Base-by-base conservation (phyloP, 768 basidiomycete species). In the Pulveroboletus ravenelii region DNA sequence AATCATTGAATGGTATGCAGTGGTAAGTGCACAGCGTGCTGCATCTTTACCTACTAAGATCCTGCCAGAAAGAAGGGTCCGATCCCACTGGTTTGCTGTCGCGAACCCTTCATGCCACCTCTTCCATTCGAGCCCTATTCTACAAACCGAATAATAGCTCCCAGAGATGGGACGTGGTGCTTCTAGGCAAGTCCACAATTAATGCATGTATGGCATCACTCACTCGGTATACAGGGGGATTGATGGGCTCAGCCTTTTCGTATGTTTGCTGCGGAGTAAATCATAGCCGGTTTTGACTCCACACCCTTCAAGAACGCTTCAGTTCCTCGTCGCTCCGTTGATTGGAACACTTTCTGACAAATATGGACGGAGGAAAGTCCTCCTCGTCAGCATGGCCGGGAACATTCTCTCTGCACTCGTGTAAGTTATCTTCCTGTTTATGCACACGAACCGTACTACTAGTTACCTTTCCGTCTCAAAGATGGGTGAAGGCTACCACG, bases 241-340 rank as follows among this genome's bases (percentile, higher is more conserved):
- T 95, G 36, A 90, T 96, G 86, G 94, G 94, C 18, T 94, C 93
- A 12, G 81, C 85, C 17, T 96, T 94, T 73, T 91, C 94, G 81
- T 92, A 70, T 65, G 86, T 79, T 27, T 57, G 23, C 20, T 36
- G n/a, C 62, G 20, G 51, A 61, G 17, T 58, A 69, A 43, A 69
- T 72, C 72, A 62, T 49, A 35, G 71, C 46, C 60, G 70, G 34
- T 68, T 70, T 10, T 53, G 40, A 57, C 30, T 69, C 73, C 7
- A 15, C 6, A 2, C 17, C 56, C 57, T 51, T 75, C 45, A 52
- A 92, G 90, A 40, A 84, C 84, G 14, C 75, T 92, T 14, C 93
- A 94, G 68, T 93, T 86, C 70, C 57, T 93, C 40, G 80, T 93
- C 25, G 89, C 89, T 0, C 91, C 93, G 1, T 72, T 75, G 55